Percentiles rank a stretch among this genome's conserved stretches.
Evolutionary conservation across 129 eudicot genomes (phyloP).

Genomic region (Deinandra increscens): DNA sequence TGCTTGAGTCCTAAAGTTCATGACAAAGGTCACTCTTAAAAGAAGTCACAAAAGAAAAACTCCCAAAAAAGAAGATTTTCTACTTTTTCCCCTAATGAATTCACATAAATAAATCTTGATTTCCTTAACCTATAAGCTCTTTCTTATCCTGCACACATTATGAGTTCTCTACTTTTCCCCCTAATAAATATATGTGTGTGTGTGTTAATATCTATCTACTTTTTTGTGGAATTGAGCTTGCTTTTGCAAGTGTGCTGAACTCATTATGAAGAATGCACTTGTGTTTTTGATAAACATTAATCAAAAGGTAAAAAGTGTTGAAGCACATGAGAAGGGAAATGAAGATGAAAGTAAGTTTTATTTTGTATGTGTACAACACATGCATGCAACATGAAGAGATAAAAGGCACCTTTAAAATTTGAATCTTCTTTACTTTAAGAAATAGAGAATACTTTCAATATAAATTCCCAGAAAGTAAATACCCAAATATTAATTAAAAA

Average conservation of each 20-base stretch:
- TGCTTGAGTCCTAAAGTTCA: constrained; percentile 42
- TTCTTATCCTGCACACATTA: background rate
- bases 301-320: constrained; percentile 22
- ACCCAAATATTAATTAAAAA: constrained; percentile 28
- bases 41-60: constrained; percentile 33
- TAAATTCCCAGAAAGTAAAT: constrained; percentile 13
- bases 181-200: no score
- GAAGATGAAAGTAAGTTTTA: constrained; percentile 19
- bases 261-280: background rate
- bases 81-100: constrained; percentile 24
- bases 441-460: constrained; percentile 44
- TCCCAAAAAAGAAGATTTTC: constrained; percentile 31
- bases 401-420: constrained; percentile 40
- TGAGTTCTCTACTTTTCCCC: no score
- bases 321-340: constrained; percentile 24
- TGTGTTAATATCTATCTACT: no score
- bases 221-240: no score
- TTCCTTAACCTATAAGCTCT: constrained; percentile 17
- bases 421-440: constrained; percentile 38
- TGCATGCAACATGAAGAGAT: constrained; percentile 40
- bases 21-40: constrained; percentile 37
- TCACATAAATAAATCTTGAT: constrained; percentile 29
- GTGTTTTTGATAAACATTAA: background rate
- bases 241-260: background rate
- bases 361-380: constrained; percentile 17